Conservation (phyloP, 768 basidiomycete species). For the Hydnomerulius pinastri region DNA sequence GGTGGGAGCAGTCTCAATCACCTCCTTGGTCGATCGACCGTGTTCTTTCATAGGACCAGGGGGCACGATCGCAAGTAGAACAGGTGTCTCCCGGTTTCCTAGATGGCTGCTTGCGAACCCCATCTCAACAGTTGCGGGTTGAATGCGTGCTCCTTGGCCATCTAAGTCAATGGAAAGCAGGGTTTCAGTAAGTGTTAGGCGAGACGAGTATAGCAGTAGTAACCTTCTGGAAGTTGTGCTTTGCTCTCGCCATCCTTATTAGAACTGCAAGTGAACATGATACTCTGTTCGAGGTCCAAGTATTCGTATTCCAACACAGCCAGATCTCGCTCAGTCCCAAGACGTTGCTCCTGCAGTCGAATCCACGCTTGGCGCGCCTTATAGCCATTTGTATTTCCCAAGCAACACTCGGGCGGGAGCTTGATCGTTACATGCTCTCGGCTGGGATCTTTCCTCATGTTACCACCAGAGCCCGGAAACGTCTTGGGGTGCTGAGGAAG, state of each 20-base stretch:
- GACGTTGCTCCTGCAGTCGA: slow-evolving; percentile 7
- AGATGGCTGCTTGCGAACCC: neutral
- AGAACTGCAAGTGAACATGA: slow-evolving; percentile 12
- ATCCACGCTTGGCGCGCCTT: slow-evolving; percentile 15
- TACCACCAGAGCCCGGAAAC: neutral
- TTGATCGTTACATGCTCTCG: slow-evolving; percentile 4
- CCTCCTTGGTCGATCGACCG: slow-evolving; percentile 7
- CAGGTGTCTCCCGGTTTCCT: neutral
- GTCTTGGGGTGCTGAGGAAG: neutral
- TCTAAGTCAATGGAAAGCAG: slow-evolving; percentile 4
- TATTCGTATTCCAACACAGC: slow-evolving; percentile 12
- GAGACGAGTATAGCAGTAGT: neutral
- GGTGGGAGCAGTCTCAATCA: neutral
- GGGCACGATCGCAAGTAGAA: neutral
- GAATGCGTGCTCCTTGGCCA: neutral
- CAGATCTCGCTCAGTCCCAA: slow-evolving; percentile 8
- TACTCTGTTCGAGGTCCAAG: slow-evolving; percentile 3
- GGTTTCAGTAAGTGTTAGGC: neutral
- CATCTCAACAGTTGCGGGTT: neutral
- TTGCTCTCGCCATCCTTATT: neutral
- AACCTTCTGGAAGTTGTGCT: slow-evolving; percentile 5
- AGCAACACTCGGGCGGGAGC: slow-evolving; percentile 15
- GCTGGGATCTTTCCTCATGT: neutral
- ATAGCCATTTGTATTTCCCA: slow-evolving; percentile 8
- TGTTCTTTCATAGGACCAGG: neutral